A percentile compares a stretch with the other conserved stretches of the same genome.
These are phyloP conservation scores for Helicostylum pulchrum DNA, from an alignment of 192 early-diverging fungal species.

Conservation along the genomic window DNA sequence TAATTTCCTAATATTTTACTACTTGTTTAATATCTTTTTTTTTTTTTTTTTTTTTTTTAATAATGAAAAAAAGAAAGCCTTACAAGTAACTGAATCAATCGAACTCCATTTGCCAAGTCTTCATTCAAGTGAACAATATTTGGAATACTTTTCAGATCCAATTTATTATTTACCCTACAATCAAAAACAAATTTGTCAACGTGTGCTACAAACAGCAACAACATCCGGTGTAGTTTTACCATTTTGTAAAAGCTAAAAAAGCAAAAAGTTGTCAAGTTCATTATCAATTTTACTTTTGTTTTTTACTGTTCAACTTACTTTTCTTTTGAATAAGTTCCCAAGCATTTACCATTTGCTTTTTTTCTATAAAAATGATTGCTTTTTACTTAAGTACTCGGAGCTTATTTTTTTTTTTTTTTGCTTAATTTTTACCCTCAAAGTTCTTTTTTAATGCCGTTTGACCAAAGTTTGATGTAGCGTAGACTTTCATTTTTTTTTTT, in stretches of 20 bases:
- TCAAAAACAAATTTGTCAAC: not conserved
- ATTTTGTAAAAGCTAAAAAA: conserved; percentile 74
- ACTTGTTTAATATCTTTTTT: conserved; percentile 30
- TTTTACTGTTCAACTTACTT: conserved; percentile 54
- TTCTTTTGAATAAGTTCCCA: conserved; percentile 95
- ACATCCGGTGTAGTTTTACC: conserved; percentile 40
- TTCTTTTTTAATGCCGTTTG: not conserved
- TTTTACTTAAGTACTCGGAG: not conserved
- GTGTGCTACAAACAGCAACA: not conserved
- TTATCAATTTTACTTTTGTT: not conserved
- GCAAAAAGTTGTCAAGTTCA: not conserved
- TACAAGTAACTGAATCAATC: conserved; percentile 56
- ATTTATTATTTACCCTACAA: conserved; percentile 75
- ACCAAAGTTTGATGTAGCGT: too few relatives aligned
- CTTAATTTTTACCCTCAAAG: not conserved
- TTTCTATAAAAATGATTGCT: conserved; percentile 5
- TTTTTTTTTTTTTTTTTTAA: conserved; percentile 34
- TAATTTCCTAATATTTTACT: conserved; percentile 72
- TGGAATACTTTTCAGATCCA: conserved; percentile 49
- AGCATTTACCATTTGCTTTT: conserved; percentile 63
- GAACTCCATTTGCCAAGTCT: conserved; percentile 54
- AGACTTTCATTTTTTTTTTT: too few relatives aligned
- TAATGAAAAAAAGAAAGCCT: conserved; percentile 32
- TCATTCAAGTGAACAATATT: conserved; percentile 38
- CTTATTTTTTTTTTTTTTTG: not conserved